Evolutionary conservation across 2,329 filamentous ascomycete genomes (phyloP).

Genomic region (Alternaria ethzedia): DNA sequence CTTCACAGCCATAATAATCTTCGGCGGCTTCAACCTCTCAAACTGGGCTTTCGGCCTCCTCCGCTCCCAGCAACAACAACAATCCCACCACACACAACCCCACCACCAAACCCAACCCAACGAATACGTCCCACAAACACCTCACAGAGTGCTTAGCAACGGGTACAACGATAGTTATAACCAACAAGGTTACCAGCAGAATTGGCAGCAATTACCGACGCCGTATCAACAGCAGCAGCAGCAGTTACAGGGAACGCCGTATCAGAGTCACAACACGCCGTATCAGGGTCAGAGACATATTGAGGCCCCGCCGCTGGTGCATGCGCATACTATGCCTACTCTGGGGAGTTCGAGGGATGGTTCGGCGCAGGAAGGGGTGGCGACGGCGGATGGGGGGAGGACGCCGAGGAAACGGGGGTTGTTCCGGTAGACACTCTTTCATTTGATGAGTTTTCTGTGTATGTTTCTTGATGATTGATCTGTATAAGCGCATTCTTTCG

Average conservation of each 20-base stretch:
- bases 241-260: constrained; percentile 19
- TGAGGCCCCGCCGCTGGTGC: constrained; percentile 28
- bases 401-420: constrained; percentile 28
- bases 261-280: constrained; percentile 15
- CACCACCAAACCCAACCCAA: constrained; percentile 15
- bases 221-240: constrained; percentile 11
- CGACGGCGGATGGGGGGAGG: constrained; percentile 13
- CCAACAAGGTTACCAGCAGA: constrained; percentile 22
- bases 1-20: constrained; percentile 56
- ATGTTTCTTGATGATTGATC: neutral
- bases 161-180: constrained; percentile 19
- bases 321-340: constrained; percentile 39
- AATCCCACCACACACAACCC: constrained; percentile 15
- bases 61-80: constrained; percentile 50
- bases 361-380: constrained; percentile 9
- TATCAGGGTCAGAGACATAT: constrained; percentile 19
- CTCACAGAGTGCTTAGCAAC: constrained; percentile 34
- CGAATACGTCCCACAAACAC: constrained; percentile 39
- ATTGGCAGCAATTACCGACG: constrained; percentile 14
- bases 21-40: constrained; percentile 61
- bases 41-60: constrained; percentile 67
- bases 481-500: neutral
- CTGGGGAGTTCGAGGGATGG: constrained; percentile 17
- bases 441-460: no score
- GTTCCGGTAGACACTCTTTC: constrained; percentile 19